These are phyloP conservation scores for Cutaneotrichosporon sp. DNA, from an alignment of 1,284 basidiomycete species.

Conservation along the genomic window DNA sequence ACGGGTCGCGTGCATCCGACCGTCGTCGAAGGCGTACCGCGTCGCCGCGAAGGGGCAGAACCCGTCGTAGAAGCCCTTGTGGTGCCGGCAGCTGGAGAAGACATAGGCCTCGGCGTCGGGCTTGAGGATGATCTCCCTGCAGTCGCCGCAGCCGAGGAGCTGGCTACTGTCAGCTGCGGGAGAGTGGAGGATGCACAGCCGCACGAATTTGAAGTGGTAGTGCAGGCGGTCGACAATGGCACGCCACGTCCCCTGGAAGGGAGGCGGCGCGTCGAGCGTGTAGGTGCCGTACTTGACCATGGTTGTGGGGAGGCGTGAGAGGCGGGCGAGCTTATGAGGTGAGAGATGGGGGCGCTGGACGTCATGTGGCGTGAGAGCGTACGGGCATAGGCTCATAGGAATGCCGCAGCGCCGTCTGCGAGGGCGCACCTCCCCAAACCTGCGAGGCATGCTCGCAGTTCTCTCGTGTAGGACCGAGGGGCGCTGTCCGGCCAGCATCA, in stretches of 20 bases:
- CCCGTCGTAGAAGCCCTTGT: not conserved
- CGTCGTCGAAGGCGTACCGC: not conserved
- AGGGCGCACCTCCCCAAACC: too few relatives aligned
- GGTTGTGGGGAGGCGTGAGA: not conserved
- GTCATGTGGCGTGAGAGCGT: too few relatives aligned
- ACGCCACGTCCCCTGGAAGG: not conserved
- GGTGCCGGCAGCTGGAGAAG: not conserved
- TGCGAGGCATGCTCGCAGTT: too few relatives aligned
- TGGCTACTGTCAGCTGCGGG: not conserved
- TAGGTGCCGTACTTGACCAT: conserved; percentile 2
- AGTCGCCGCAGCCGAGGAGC: not conserved
- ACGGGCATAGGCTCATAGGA: too few relatives aligned
- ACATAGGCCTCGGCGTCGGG: not conserved
- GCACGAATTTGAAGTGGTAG: not conserved
- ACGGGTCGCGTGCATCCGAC: not conserved
- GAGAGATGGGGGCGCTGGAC: too few relatives aligned
- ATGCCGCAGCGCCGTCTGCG: too few relatives aligned
- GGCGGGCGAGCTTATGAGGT: not conserved
- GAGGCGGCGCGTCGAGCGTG: not conserved
- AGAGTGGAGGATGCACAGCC: not conserved
- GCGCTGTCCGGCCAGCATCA: too few relatives aligned
- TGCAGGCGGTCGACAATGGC: not conserved
- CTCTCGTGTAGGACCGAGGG: too few relatives aligned
- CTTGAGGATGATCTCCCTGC: not conserved
- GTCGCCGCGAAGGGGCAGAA: not conserved